A percentile compares a stretch with the other conserved stretches of the same genome.
phyloP scores from a whole-genome alignment of 108 stramenopile species.

The Schizochytrium sp. region DNA sequence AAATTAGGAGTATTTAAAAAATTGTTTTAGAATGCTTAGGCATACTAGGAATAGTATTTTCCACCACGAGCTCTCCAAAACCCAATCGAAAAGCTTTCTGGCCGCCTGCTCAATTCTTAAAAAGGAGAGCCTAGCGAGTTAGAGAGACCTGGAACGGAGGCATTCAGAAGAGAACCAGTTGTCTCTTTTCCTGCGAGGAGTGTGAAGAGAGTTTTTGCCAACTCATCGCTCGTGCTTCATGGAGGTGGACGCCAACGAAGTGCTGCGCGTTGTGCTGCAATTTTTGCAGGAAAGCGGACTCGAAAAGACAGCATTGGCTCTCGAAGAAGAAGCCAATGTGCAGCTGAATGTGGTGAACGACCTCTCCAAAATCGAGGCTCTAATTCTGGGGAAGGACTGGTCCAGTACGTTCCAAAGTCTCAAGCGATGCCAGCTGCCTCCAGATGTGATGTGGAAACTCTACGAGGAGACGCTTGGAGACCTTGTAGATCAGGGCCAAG shows the following conservation, averaged over 20 bases:
- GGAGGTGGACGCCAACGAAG: constrained; percentile 75
- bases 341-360: background rate
- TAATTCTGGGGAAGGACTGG: constrained; percentile 5
- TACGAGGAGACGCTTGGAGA: constrained; percentile 50
- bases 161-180: too few relatives aligned
- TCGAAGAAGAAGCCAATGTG: background rate
- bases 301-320: constrained; percentile 61
- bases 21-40: too few relatives aligned
- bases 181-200: too few relatives aligned
- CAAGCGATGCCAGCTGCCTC: background rate
- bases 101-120: too few relatives aligned
- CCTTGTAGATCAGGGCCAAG: constrained; percentile 27
- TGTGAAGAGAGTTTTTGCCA: too few relatives aligned
- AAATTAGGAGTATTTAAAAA: too few relatives aligned
- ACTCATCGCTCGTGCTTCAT: background rate
- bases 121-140: too few relatives aligned
- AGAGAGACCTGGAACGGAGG: too few relatives aligned
- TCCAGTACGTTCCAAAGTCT: background rate
- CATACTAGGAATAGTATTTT: too few relatives aligned
- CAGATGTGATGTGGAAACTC: background rate
- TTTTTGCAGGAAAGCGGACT: constrained; percentile 76
- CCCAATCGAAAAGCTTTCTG: too few relatives aligned
- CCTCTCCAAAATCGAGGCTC: background rate
- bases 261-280: constrained; percentile 76
- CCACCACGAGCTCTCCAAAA: too few relatives aligned